Percentiles rank a stretch among this genome's conserved stretches.
These are phyloP conservation scores for Aechmea fasciata DNA, from an alignment of 176 grass and related monocot species.

Conservation along the genomic window DNA sequence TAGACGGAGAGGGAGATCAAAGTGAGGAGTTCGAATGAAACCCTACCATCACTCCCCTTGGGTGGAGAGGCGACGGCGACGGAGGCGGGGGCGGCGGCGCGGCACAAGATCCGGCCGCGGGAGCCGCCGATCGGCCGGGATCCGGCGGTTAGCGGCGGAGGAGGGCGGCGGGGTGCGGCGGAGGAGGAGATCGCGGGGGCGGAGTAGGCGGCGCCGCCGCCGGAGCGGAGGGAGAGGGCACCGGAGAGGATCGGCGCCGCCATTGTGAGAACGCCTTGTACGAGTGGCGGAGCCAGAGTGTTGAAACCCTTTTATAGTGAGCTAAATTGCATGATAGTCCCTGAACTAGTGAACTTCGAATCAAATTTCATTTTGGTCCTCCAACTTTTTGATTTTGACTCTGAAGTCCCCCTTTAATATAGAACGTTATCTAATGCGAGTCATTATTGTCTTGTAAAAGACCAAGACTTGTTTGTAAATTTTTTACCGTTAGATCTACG, in stretches of 20 bases:
- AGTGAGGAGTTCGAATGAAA: neutral
- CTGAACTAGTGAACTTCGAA: too few relatives aligned
- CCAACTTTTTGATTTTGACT: too few relatives aligned
- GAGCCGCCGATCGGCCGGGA: neutral
- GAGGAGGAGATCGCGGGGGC: conserved; percentile 7
- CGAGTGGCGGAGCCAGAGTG: neutral
- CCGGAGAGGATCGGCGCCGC: conserved; percentile 19
- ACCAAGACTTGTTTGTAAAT: too few relatives aligned
- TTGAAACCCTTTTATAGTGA: too few relatives aligned
- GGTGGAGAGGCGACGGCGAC: conserved; percentile 10
- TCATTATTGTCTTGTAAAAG: too few relatives aligned
- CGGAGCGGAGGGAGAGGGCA: neutral
- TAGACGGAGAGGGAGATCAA: neutral
- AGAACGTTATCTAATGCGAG: too few relatives aligned
- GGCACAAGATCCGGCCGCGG: conserved; percentile 23
- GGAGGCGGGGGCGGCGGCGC: conserved; percentile 2
- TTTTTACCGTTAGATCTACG: too few relatives aligned
- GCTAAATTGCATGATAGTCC: too few relatives aligned
- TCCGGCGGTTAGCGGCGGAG: neutral
- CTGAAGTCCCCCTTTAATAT: too few relatives aligned
- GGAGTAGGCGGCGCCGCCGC: conserved; percentile 23
- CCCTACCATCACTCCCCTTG: conserved; percentile 1
- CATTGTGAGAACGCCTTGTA: neutral
- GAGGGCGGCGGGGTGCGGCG: conserved; percentile 1
- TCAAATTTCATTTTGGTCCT: too few relatives aligned